Evolutionary conservation across 2,329 filamentous ascomycete genomes (phyloP), one percentile per base, ranked within the genome.

Genomic region (Neofusicoccum ribis): DNA sequence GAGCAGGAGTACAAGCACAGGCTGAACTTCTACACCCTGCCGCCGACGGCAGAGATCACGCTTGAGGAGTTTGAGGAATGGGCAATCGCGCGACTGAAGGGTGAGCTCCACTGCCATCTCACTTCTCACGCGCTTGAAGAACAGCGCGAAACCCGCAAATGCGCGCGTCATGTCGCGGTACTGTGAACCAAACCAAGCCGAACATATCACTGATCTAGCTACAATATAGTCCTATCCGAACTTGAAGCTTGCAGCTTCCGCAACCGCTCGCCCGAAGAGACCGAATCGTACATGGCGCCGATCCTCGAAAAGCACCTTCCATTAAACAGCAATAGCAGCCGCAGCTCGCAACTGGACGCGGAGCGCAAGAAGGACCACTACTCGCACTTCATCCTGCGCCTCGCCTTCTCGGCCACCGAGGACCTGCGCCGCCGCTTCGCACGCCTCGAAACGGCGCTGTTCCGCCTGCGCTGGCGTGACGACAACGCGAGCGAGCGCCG

Each of bases 1-100:
- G 88, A 92, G 69, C 85, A 89, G 65, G 84, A 90, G 49, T 99
- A 98, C 76, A 88, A 89, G 14, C 85, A 94, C 77, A 90, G 93
- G 65, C 86, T 99, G 73, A 99, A 96, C 82, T 94, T 97, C 79
- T 99, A 99, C 81, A 82, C 88, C 49, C 85, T 89, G 31, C 91
- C 95, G 51, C 95, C 95, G 0, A 97, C 93, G 0, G 91, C 91
- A 54, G 95, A 99, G 74, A 95, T 99, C 71, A 96, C 92, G 0
- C 88, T 99, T 47, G 95, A 99, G 75, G 89, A 99, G 76, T 99
- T 99, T 73, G 95, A 99, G 77, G 93, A 97, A 85, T 99, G 95
- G 95, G 95, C 93, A 11, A 98, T 99, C 73, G 91, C 96, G 73
- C 85, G 95, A 65, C 78, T 99, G 69, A 89, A 92, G 80, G 86